Percentiles rank a stretch among this genome's conserved stretches.
Evolutionary conservation across 768 basidiomycete species (phyloP).

Genomic region (Postia placenta): DNA sequence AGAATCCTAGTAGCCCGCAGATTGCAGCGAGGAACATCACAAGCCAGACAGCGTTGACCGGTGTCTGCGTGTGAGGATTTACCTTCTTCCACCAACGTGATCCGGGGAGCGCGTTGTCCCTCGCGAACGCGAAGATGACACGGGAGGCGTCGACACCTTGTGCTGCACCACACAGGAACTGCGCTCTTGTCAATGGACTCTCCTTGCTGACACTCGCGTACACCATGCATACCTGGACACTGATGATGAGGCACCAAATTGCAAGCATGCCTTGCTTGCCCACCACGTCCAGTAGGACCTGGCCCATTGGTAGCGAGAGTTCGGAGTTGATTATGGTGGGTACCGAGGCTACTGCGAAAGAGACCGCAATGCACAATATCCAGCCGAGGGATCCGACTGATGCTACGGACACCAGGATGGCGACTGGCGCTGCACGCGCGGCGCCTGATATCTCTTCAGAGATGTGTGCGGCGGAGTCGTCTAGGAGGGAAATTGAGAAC

Average conservation of each 20-base stretch:
- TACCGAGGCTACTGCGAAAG: slow-evolving; percentile 55
- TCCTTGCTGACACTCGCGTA: no score
- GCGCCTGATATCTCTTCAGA: slow-evolving; percentile 69
- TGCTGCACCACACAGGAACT: slow-evolving; percentile 69
- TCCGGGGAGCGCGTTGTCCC: slow-evolving; percentile 68
- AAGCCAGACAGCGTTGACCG: slow-evolving; percentile 72
- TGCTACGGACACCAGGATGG: slow-evolving; percentile 58
- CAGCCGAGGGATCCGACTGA: slow-evolving; percentile 56
- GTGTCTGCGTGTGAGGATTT: slow-evolving; percentile 55
- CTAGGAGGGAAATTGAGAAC: slow-evolving; percentile 28
- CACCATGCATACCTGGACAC: slow-evolving; percentile 51
- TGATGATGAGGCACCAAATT: slow-evolving; percentile 65
- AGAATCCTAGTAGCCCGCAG: slow-evolving; percentile 63
- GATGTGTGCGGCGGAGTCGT: slow-evolving; percentile 73
- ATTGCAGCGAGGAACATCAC: slow-evolving; percentile 51
- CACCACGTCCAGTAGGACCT: slow-evolving; percentile 56
- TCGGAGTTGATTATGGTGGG: slow-evolving; percentile 38
- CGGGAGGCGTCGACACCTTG: slow-evolving; percentile 72
- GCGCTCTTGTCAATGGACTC: no score
- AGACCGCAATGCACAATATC: slow-evolving; percentile 54
- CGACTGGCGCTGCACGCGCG: slow-evolving; percentile 56
- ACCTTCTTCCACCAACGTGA: slow-evolving; percentile 64
- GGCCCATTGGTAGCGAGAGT: slow-evolving; percentile 64
- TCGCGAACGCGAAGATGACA: slow-evolving; percentile 68
- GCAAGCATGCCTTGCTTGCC: slow-evolving; percentile 67